These are phyloP conservation scores for Atkinsonella hypoxylon DNA, from an alignment of 2,329 filamentous ascomycete species.

Conservation along the genomic window DNA sequence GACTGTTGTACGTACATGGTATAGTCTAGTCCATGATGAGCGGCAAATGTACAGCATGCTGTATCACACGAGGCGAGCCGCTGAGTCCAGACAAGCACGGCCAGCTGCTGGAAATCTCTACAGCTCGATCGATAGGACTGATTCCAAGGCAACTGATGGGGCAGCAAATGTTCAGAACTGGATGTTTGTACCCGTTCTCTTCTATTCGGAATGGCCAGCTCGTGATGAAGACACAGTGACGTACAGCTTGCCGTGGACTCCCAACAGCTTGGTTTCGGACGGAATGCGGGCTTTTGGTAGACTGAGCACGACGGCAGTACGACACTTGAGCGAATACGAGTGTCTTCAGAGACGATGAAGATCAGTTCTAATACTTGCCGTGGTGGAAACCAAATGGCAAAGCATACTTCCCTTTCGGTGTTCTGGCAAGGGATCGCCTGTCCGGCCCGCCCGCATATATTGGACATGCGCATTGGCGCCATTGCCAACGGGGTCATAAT, in stretches of 20 bases:
- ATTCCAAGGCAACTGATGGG: neutral
- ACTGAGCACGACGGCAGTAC: neutral
- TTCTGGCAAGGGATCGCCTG: no score
- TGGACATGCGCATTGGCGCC: no score
- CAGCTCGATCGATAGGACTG: conserved; percentile 19
- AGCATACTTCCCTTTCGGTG: no score
- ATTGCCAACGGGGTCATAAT: no score
- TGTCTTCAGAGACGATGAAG: no score
- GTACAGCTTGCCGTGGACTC: neutral
- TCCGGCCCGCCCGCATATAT: no score
- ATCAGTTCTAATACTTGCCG: no score
- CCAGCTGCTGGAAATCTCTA: conserved; percentile 14
- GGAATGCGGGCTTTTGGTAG: conserved; percentile 26
- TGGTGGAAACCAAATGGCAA: no score
- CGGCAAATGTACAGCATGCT: conserved; percentile 18
- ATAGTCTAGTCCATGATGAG: conserved; percentile 23
- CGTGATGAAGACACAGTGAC: no score
- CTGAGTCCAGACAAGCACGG: neutral
- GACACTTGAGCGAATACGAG: no score
- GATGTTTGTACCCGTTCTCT: neutral
- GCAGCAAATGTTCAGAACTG: neutral
- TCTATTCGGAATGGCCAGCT: no score
- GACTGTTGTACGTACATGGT: conserved; percentile 26
- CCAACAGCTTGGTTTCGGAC: conserved; percentile 13
- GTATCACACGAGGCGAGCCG: conserved; percentile 8